phyloP scores from a whole-genome alignment of 2,329 filamentous ascomycete species.

The Talaromyces sp. region DNA sequence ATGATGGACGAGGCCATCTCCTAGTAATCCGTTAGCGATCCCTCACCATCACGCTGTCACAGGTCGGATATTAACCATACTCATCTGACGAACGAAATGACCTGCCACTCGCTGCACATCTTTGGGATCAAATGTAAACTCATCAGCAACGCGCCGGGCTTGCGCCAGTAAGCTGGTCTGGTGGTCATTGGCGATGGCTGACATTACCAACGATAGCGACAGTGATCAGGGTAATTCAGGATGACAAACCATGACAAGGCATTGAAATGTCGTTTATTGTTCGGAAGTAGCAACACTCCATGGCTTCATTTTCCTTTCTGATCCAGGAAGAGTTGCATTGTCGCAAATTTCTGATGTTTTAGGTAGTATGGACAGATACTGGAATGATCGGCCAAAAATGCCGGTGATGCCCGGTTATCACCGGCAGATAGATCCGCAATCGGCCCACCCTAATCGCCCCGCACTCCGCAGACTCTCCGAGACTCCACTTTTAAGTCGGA shows the following conservation, averaged over 20 bases:
- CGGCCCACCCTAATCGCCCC: neutral
- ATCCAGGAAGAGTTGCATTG: neutral
- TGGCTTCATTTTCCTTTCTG: neutral
- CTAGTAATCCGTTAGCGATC: constrained; percentile 10
- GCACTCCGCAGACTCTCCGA: neutral
- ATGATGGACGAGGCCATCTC: constrained; percentile 21
- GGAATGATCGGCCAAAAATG: neutral
- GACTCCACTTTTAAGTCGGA: neutral
- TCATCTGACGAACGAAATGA: constrained; percentile 20
- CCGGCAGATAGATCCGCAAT: neutral
- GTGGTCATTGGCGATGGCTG: constrained; percentile 13
- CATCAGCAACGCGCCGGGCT: constrained; percentile 18
- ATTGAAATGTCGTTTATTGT: neutral
- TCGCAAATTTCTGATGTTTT: neutral
- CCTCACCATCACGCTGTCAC: neutral
- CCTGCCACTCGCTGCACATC: constrained; percentile 15
- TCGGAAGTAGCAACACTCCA: neutral
- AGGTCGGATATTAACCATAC: neutral
- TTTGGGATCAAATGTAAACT: constrained; percentile 17
- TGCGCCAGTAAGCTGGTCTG: constrained; percentile 18
- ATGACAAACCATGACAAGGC: constrained; percentile 5
- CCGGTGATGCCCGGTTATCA: constrained; percentile 9
- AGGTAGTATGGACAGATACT: neutral
- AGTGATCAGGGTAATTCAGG: constrained; percentile 1
- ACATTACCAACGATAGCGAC: constrained; percentile 15